Evolutionary conservation across 352 stramenopile species (phyloP).

Genomic region (Pythium aquatile): DNA sequence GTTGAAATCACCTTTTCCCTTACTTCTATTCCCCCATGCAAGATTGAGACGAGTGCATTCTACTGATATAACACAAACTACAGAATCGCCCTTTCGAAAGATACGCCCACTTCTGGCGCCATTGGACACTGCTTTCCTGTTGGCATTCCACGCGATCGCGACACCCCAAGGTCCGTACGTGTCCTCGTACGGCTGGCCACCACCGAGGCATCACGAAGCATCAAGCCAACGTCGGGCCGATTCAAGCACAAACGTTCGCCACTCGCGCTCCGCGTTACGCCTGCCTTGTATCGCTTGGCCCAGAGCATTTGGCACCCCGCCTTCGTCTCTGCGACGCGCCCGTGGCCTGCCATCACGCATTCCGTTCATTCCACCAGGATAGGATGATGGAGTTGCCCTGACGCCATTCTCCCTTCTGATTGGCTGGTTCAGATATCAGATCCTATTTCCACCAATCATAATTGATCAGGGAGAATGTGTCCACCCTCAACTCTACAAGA

Average conservation of each 20-base stretch:
- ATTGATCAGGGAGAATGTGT: background rate
- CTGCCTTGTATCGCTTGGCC: background rate
- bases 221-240: background rate
- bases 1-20: background rate
- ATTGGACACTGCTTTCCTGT: too few species aligned
- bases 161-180: too few species aligned
- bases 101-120: background rate
- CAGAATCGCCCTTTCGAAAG: background rate
- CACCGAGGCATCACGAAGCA: background rate
- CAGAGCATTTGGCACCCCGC: background rate
- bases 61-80: background rate
- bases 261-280: background rate
- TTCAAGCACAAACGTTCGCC: background rate
- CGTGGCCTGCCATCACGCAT: background rate
- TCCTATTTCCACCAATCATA: background rate
- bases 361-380: background rate
- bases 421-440: background rate
- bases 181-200: too few species aligned
- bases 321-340: background rate
- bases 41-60: too few species aligned
- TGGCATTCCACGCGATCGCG: background rate
- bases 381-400: conserved; percentile 1
- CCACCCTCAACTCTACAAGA: background rate
- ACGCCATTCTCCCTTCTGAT: background rate
- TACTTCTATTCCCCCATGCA: too few species aligned